Base-by-base conservation (phyloP, 768 basidiomycete species). In the Termitomyces sp. region DNA sequence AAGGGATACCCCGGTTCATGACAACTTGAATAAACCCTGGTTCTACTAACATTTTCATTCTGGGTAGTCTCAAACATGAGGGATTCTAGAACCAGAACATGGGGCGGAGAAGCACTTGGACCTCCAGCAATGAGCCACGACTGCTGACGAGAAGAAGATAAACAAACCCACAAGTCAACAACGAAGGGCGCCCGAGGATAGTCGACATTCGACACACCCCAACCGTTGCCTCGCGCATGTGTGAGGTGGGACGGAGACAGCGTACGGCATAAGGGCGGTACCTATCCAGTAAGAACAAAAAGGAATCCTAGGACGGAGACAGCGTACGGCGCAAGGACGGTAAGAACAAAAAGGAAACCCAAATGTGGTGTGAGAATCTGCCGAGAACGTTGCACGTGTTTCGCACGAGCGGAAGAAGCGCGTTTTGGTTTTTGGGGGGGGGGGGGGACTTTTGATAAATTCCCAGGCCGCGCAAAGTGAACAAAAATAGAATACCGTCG, bases 371-470 rank as follows among this genome's bases (percentile, higher is more conserved):
- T 43, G 16, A 16, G 34, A 50, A 52, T 42, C 45, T 52, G 52
- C 44, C 46, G 28, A 54, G 39, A 23, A 54, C 35, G 35, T 59
- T 41, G 11, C 59, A 60, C 52, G 52, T 60, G 55, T 56, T 44
- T 28, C n/a, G 37, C 32, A 48, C 23, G 53, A 49, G 48, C 47
- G 46, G 32, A 46, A 19, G 46, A 53, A 52, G 32, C 30, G 12
- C 23, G 48, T 5, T 32, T 32, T 34, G n/a, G n/a, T 34, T 34
- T 34, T 2, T 10, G 12, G 34, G 12, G 34, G 5, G 10, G 32
- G 12, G 34, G 12, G 34, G 5, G 21, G 39, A 7, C 10, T 6
- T 21, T 21, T n/a, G 32, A 21, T 14, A 25, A 53, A 10, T 32
- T 43, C 27, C 49, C 47, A 49, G 28, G 2, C 19, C 27, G 39